Conservation (phyloP, 2,329 filamentous ascomycete genomes). For the Aciculosporium take region DNA sequence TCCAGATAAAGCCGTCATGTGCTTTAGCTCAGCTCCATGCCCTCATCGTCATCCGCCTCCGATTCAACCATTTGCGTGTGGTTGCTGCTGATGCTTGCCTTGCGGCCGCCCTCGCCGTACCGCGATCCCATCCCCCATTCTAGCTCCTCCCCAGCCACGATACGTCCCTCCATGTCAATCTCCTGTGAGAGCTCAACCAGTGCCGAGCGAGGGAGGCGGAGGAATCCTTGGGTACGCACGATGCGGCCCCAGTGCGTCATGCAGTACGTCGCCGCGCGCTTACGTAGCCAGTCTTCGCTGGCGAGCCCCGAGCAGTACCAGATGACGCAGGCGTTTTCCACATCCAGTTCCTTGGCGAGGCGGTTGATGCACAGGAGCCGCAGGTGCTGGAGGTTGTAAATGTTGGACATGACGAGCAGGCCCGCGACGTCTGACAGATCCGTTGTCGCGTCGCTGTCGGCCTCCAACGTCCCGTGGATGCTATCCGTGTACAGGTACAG, state of each 20-base stretch:
- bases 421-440: constrained; percentile 79
- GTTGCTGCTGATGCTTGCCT: constrained; percentile 46
- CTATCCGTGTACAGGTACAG: constrained; percentile 96
- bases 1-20: too few relatives aligned
- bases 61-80: constrained; percentile 43
- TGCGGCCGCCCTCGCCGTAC: constrained; percentile 33
- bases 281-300: constrained; percentile 85
- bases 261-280: constrained; percentile 75
- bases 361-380: constrained; percentile 84
- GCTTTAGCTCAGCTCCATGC: constrained; percentile 47
- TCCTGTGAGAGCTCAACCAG: constrained; percentile 88
- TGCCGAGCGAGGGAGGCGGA: constrained; percentile 61
- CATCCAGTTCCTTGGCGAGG: constrained; percentile 77
- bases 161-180: constrained; percentile 81
- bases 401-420: constrained; percentile 91
- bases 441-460: constrained; percentile 56
- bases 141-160: constrained; percentile 77
- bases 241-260: constrained; percentile 90
- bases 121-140: constrained; percentile 37
- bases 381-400: constrained; percentile 92
- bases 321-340: constrained; percentile 86
- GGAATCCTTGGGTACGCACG: constrained; percentile 77
- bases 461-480: constrained; percentile 44
- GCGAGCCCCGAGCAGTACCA: constrained; percentile 90
- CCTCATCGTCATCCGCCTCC: constrained; percentile 46